phyloP scores from a whole-genome alignment of 306 rosid species.

The Castanea mollissima region DNA sequence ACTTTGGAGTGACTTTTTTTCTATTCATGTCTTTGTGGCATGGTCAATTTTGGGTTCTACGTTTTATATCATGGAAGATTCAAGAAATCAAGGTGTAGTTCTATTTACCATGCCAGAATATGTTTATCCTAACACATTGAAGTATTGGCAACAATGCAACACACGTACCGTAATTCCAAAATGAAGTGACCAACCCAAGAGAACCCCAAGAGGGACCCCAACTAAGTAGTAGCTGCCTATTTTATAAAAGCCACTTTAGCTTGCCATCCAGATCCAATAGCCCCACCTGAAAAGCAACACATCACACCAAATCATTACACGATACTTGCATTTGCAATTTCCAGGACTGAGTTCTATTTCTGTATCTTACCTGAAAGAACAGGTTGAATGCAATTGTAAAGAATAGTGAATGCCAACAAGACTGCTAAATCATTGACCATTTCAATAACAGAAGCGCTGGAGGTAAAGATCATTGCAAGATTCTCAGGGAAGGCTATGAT shows the following conservation, averaged over 20 bases:
- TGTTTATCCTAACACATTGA: not conserved
- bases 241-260: slow-evolving; percentile 52
- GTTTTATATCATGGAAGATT: not conserved
- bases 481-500: slow-evolving; percentile 40
- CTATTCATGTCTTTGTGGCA: not conserved
- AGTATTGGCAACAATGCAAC: not conserved
- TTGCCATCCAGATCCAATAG: slow-evolving; percentile 68
- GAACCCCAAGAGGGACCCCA: slow-evolving; percentile 53
- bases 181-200: slow-evolving; percentile 50
- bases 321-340: not conserved
- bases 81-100: not conserved
- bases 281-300: slow-evolving; percentile 51
- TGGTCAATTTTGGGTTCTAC: not conserved
- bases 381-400: slow-evolving; percentile 67
- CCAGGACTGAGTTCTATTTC: not conserved
- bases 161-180: slow-evolving; percentile 43
- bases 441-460: slow-evolving; percentile 38
- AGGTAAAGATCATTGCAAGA: slow-evolving; percentile 65
- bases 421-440: slow-evolving; percentile 54
- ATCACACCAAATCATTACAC: slow-evolving; percentile 1
- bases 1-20: not conserved
- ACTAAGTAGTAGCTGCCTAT: slow-evolving; percentile 58
- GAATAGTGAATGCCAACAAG: slow-evolving; percentile 58
- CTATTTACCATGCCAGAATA: not conserved
- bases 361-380: slow-evolving; percentile 55